Evolutionary conservation across 2,329 filamentous ascomycete genomes (phyloP).

Genomic region (Penicillium sp.): DNA sequence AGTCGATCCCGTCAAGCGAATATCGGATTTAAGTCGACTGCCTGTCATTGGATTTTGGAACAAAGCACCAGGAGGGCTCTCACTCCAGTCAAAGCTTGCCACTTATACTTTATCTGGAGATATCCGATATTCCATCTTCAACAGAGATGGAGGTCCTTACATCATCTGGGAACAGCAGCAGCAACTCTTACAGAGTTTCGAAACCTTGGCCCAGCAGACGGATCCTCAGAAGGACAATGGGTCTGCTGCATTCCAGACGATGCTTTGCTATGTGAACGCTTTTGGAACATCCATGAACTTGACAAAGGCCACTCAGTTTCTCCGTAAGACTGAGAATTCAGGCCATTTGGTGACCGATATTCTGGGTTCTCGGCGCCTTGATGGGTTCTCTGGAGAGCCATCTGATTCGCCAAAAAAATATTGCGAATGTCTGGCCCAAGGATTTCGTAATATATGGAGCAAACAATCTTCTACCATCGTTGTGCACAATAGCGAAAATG

Average conservation of each 20-base stretch:
- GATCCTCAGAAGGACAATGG: neutral
- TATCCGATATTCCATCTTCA: constrained; percentile 10
- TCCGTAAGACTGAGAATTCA: constrained; percentile 2
- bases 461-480: neutral
- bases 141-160: constrained; percentile 5
- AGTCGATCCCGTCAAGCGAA: constrained; percentile 1
- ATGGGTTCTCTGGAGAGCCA: neutral
- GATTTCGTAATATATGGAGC: neutral
- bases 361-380: constrained; percentile 3
- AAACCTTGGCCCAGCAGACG: neutral
- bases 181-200: constrained; percentile 11
- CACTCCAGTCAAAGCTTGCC: constrained; percentile 9
- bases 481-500: neutral
- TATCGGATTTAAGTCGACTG: constrained; percentile 7
- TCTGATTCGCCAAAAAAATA: neutral
- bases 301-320: constrained; percentile 2
- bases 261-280: constrained; percentile 13
- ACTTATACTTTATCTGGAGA: constrained; percentile 11
- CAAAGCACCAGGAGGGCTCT: constrained; percentile 4
- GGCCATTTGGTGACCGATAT: constrained; percentile 6
- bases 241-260: constrained; percentile 7
- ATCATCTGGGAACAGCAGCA: constrained; percentile 16
- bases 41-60: constrained; percentile 11
- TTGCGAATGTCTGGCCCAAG: constrained; percentile 5
- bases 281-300: constrained; percentile 10